A percentile compares a stretch with the other conserved stretches of the same genome.
These are phyloP conservation scores for Clarireedia monteithiana DNA, from an alignment of 2,329 filamentous ascomycete species.

Conservation along the genomic window DNA sequence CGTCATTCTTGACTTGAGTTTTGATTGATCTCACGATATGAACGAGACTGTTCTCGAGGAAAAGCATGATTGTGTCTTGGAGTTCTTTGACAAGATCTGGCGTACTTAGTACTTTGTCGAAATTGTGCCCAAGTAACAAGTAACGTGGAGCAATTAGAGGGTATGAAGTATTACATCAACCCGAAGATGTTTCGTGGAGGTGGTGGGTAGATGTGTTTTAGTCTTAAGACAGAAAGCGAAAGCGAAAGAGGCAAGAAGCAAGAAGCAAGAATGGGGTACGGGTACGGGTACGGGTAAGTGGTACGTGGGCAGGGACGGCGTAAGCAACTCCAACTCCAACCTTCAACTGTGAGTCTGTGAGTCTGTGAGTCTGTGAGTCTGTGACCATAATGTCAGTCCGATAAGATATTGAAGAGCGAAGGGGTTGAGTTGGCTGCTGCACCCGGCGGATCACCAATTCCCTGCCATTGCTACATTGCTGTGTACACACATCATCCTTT, in stretches of 20 bases:
- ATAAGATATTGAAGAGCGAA: neutral
- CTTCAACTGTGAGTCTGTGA: neutral
- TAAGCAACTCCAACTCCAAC: neutral
- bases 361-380: neutral
- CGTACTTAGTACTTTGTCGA: neutral
- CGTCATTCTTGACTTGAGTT: neutral
- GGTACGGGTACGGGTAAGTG: neutral
- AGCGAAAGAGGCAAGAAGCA: too few relatives aligned
- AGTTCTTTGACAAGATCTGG: neutral
- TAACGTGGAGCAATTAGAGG: neutral
- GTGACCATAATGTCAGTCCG: neutral
- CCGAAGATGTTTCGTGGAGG: neutral
- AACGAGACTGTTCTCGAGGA: neutral
- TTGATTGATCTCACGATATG: neutral
- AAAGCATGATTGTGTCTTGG: conserved; percentile 2
- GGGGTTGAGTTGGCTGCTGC: too few relatives aligned
- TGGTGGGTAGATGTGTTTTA: neutral
- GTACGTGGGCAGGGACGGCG: neutral
- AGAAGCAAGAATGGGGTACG: neutral
- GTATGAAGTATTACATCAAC: neutral
- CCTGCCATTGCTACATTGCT: too few relatives aligned
- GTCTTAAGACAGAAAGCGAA: neutral
- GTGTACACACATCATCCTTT: too few relatives aligned
- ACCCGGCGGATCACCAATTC: too few relatives aligned
- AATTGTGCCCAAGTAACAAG: neutral